Evolutionary conservation across 129 eudicot genomes (phyloP), one percentile per base, ranked within the genome.

Genomic region (Centaurea solstitialis): DNA sequence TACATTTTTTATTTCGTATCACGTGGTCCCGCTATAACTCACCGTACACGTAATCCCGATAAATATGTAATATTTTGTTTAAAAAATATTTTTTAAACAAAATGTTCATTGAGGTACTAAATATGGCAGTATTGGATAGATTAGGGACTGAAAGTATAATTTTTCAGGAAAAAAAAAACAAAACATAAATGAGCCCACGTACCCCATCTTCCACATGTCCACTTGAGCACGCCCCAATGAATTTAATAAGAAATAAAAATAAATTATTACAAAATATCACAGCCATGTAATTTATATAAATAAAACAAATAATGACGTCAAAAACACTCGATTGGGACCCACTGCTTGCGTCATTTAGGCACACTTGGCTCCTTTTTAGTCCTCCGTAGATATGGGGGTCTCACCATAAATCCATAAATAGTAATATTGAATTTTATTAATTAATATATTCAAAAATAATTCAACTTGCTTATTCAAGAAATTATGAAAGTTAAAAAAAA

Each of bases 251-350:
- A 53, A 53, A 53, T 5, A 17, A 57, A 53, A 57, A 5, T 53
- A 53, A 57, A 57, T 57, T 5, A 5, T n/a, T 57, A 17, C 22
- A 57, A 57, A 57, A 57, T 57, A 57, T 22, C 65, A n/a, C 65
- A 57, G 23, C 65, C 65, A 57, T 57, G 9, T n/a, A 57, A n/a
- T 5, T 53, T 53, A 53, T 47, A n/a, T 1, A 47, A 47, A 61
- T 61, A 61, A n/a, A 7, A 7, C 10, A 76, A 39, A 3, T 4
- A 57, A 66, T 77, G 81, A 77, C 74, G 81, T 67, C 74, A 7
- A n/a, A 57, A 57, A 17, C 22, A 57, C 21, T 8, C n/a, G 23
- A 17, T n/a, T 41, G 81, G 74, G 18, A 77, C 38, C 74, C 74
- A 23, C 66, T 41, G 66, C 6, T 77, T 10, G 10, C 74, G 81